Conservation (phyloP, 2,329 filamentous ascomycete species). For the Pseudocercospora ulei region DNA sequence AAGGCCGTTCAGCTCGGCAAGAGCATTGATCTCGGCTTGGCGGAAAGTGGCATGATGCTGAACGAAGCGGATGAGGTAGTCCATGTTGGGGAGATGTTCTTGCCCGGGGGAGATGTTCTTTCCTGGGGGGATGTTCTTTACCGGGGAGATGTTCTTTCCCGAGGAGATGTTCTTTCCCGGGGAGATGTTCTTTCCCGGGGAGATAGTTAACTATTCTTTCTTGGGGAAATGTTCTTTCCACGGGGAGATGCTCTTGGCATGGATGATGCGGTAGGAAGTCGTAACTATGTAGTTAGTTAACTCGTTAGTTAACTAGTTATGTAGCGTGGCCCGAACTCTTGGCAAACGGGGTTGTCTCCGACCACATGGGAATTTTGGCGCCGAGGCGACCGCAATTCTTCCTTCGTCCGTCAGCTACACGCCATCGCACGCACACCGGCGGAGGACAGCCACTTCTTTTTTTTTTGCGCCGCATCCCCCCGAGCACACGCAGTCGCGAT, state of each 20-base stretch:
- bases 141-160: no score
- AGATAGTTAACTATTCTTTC: no score
- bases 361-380: slow-evolving; percentile 1
- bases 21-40: slow-evolving; percentile 67
- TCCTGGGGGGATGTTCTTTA: no score
- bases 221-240: background rate
- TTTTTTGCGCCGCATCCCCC: slow-evolving; percentile 60
- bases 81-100: slow-evolving; percentile 38
- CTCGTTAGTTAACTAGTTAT: no score
- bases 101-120: background rate
- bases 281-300: no score
- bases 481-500: slow-evolving; percentile 52
- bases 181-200: no score
- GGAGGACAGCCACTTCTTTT: slow-evolving; percentile 89
- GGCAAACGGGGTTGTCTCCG: background rate
- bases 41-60: slow-evolving; percentile 90
- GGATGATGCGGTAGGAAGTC: no score
- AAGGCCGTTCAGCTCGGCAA: slow-evolving; percentile 60
- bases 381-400: background rate
- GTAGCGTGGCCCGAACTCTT: slow-evolving; percentile 1
- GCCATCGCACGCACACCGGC: slow-evolving; percentile 38
- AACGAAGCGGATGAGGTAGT: slow-evolving; percentile 81
- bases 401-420: background rate
- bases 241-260: no score
- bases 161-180: no score